A percentile compares a stretch with the other conserved stretches of the same genome.
phyloP scores from a whole-genome alignment of 1,139 yeast species.

The Geotrichum siamense region DNA sequence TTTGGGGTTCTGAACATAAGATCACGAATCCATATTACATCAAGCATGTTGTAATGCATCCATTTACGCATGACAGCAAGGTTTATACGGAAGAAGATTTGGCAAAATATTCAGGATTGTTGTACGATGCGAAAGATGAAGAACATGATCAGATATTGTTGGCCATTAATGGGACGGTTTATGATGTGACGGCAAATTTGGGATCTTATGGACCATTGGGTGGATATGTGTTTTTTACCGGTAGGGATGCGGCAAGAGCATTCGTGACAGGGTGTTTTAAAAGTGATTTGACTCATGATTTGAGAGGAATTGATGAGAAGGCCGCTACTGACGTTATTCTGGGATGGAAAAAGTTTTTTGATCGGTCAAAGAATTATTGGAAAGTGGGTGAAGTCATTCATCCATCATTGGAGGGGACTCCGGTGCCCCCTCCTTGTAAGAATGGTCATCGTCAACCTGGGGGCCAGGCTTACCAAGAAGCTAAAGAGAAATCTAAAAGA shows the following conservation, averaged over 20 bases:
- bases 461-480: background rate
- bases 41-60: conserved; percentile 27
- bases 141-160: conserved; percentile 50
- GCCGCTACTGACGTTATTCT: conserved; percentile 31
- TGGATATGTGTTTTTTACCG: conserved; percentile 54
- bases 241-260: conserved; percentile 67
- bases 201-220: conserved; percentile 61
- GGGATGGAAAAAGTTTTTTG: conserved; percentile 52
- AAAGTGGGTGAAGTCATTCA: conserved; percentile 52
- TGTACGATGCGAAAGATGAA: conserved; percentile 24
- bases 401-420: conserved; percentile 16
- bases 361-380: conserved; percentile 50
- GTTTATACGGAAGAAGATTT: conserved; percentile 45
- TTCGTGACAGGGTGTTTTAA: conserved; percentile 70
- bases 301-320: conserved; percentile 48
- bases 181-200: conserved; percentile 55
- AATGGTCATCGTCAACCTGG: conserved; percentile 13
- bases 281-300: conserved; percentile 54
- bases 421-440: conserved; percentile 11
- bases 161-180: conserved; percentile 60
- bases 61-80: conserved; percentile 26
- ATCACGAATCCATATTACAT: conserved; percentile 44
- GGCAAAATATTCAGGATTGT: conserved; percentile 47
- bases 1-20: conserved; percentile 44
- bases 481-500: background rate